Percentiles rank a stretch among this genome's conserved stretches.
Conservation (phyloP, 768 basidiomycete species). For the Roridomyces roridus region DNA sequence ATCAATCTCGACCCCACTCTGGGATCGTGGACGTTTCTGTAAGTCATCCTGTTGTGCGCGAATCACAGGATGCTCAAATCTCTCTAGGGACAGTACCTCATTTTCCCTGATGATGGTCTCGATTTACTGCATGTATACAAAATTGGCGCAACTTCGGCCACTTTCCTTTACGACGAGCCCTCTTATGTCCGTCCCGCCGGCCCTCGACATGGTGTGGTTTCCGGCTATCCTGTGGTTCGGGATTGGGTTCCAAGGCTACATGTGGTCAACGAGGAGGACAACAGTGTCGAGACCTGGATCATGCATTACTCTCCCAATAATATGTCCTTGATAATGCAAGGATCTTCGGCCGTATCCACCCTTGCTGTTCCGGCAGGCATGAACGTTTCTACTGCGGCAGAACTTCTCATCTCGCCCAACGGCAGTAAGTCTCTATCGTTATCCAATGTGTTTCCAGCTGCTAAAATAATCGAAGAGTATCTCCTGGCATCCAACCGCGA, state of each 20-base stretch:
- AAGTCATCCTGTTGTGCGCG: background rate
- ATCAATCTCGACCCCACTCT: slow-evolving; percentile 17
- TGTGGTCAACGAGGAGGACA: slow-evolving; percentile 20
- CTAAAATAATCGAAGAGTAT: background rate
- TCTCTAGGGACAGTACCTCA: slow-evolving; percentile 10
- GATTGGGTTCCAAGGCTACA: slow-evolving; percentile 15
- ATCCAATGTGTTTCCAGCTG: background rate
- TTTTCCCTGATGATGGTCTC: slow-evolving; percentile 17
- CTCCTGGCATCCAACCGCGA: slow-evolving; percentile 16
- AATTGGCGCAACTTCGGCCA: slow-evolving; percentile 13
- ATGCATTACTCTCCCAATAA: slow-evolving; percentile 18
- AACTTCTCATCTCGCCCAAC: slow-evolving; percentile 16
- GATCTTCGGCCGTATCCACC: slow-evolving; percentile 16
- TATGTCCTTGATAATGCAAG: slow-evolving; percentile 12
- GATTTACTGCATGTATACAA: slow-evolving; percentile 18
- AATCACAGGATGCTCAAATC: background rate
- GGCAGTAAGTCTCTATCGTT: slow-evolving; percentile 5
- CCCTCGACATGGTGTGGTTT: slow-evolving; percentile 12
- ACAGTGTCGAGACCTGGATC: slow-evolving; percentile 19
- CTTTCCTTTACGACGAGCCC: slow-evolving; percentile 17
- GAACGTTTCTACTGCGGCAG: slow-evolving; percentile 16
- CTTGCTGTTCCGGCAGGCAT: slow-evolving; percentile 9
- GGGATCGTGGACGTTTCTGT: slow-evolving; percentile 18
- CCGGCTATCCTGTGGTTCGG: slow-evolving; percentile 6
- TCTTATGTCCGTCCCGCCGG: slow-evolving; percentile 12